A percentile compares a stretch with the other conserved stretches of the same genome.
Conservation (phyloP, 2,329 filamentous ascomycete genomes). For the Thielaviopsis cerberus region DNA sequence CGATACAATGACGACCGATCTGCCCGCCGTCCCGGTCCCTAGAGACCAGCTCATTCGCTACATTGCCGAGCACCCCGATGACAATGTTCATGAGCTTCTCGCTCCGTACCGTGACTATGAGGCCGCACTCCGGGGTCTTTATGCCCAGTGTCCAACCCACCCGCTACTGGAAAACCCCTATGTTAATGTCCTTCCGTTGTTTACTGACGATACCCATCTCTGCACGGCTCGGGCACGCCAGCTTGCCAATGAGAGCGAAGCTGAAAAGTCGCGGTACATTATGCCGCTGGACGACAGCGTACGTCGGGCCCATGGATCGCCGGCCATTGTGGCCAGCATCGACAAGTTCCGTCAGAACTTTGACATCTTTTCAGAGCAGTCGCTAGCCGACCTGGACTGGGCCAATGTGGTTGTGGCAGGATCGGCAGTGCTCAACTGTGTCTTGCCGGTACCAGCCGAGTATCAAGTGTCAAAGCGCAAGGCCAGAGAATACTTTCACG, state of each 20-base stretch:
- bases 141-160: conserved; percentile 48
- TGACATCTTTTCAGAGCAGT: conserved; percentile 61
- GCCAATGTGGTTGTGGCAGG: conserved; percentile 65
- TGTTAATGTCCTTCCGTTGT: conserved; percentile 49
- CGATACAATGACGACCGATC: conserved; percentile 21
- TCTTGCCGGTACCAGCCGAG: conserved; percentile 49
- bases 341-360: conserved; percentile 65
- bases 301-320: conserved; percentile 42
- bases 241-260: conserved; percentile 35
- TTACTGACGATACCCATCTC: conserved; percentile 33
- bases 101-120: conserved; percentile 52
- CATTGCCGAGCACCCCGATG: conserved; percentile 34
- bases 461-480: conserved; percentile 43
- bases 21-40: conserved; percentile 29
- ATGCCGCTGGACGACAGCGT: conserved; percentile 46
- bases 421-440: conserved; percentile 60
- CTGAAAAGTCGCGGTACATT: conserved; percentile 47
- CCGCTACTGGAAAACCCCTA: conserved; percentile 35
- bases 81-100: conserved; percentile 37
- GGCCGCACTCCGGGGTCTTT: conserved; percentile 44
- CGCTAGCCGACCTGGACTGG: conserved; percentile 61
- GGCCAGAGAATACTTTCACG: conserved; percentile 59
- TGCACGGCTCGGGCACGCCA: conserved; percentile 46
- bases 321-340: conserved; percentile 48
- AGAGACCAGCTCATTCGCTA: conserved; percentile 30